phyloP scores from a whole-genome alignment of 495 filamentous ascomycete genomes.

The Cairneyella variabilis region DNA sequence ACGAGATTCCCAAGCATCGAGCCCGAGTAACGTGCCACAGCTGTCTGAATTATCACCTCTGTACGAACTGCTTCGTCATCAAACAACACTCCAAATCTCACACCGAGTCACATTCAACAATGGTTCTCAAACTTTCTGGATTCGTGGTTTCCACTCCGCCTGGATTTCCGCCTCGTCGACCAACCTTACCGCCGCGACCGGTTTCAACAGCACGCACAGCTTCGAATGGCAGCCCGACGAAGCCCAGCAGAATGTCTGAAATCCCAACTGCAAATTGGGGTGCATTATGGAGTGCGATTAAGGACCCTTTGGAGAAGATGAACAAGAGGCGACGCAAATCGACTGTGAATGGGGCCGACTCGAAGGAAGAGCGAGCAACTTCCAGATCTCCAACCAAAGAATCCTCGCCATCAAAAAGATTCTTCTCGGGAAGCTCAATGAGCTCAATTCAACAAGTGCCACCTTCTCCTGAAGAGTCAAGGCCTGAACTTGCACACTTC shows the following conservation, averaged over 20 bases:
- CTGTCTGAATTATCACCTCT: conserved; percentile 11
- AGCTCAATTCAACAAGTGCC: not conserved
- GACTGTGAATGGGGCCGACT: not conserved
- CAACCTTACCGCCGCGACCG: conserved; percentile 6
- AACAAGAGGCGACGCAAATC: not conserved
- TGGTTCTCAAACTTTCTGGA: conserved; percentile 7
- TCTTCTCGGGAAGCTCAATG: too few relatives aligned
- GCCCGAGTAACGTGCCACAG: conserved; percentile 8
- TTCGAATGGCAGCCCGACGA: too few relatives aligned
- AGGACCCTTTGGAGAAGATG: conserved; percentile 13
- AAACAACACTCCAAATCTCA: conserved; percentile 8
- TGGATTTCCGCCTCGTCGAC: not conserved
- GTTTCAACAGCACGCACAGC: not conserved
- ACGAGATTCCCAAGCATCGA: conserved; percentile 1
- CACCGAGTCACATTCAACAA: conserved; percentile 4
- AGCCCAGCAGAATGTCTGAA: not conserved
- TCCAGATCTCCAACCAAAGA: not conserved
- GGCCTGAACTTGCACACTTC: not conserved
- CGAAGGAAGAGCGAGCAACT: not conserved
- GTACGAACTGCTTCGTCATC: conserved; percentile 14
- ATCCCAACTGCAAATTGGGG: conserved; percentile 16
- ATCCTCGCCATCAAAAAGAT: not conserved
- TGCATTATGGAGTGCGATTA: conserved; percentile 11
- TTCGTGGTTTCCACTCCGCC: conserved; percentile 3
- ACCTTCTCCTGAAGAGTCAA: conserved; percentile 7